Conservation (phyloP, 139 green algal species). For the Coelastrella sp. region DNA sequence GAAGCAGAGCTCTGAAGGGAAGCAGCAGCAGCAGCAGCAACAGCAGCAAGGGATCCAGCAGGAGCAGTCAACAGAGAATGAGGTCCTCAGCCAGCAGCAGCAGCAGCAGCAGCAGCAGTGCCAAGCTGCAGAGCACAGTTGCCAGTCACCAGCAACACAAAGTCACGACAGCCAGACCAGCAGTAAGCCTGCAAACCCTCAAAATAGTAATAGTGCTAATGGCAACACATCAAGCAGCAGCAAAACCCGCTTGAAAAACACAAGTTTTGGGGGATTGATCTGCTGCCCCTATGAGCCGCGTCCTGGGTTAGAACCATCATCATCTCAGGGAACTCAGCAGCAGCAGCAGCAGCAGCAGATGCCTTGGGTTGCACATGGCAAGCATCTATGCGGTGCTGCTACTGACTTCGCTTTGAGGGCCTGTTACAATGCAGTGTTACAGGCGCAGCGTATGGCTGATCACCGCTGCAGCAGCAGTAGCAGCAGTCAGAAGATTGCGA, state of each 20-base stretch:
- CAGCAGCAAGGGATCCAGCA: neutral
- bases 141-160: slow-evolving; percentile 1
- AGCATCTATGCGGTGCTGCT: slow-evolving; percentile 84
- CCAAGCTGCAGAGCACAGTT: too few species aligned
- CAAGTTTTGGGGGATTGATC: slow-evolving; percentile 10
- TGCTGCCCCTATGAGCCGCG: neutral
- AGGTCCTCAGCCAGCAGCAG: neutral
- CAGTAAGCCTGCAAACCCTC: too few species aligned
- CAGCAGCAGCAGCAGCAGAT: slow-evolving; percentile 13
- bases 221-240: too few species aligned
- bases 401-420: slow-evolving; percentile 76
- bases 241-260: neutral
- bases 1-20: too few species aligned
- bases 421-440: slow-evolving; percentile 32
- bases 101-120: neutral
- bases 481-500: too few species aligned
- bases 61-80: neutral
- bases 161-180: too few species aligned
- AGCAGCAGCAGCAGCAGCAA: too few species aligned
- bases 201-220: too few species aligned
- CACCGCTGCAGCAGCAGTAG: neutral
- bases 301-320: too few species aligned
- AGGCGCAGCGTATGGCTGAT: too few species aligned
- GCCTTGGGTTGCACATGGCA: slow-evolving; percentile 71
- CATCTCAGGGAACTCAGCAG: neutral